These are phyloP conservation scores for Juglanconis sp. DNA, from an alignment of 2,329 filamentous ascomycete species.

Conservation along the genomic window DNA sequence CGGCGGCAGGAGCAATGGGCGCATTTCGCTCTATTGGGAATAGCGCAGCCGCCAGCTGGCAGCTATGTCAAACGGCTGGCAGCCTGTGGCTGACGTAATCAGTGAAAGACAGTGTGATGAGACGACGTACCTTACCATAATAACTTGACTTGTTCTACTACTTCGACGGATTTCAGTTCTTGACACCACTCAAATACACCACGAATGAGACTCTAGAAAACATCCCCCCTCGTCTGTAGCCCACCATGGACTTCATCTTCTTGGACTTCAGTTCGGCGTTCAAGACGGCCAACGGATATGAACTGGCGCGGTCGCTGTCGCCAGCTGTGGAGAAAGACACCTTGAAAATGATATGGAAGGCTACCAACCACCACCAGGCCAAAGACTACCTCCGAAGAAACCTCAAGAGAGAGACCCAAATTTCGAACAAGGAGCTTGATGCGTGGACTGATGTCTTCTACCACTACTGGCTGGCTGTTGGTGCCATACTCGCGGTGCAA, in stretches of 20 bases:
- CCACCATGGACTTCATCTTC: slow-evolving; percentile 69
- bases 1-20: slow-evolving; percentile 4
- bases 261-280: slow-evolving; percentile 70
- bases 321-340: slow-evolving; percentile 64
- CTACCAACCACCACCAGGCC: slow-evolving; percentile 63
- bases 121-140: too few species aligned
- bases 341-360: slow-evolving; percentile 67
- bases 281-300: slow-evolving; percentile 62
- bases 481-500: slow-evolving; percentile 67
- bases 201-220: background rate
- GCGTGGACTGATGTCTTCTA: slow-evolving; percentile 87
- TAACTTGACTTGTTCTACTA: background rate
- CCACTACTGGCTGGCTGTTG: slow-evolving; percentile 78
- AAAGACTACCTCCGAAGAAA: slow-evolving; percentile 71
- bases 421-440: slow-evolving; percentile 60
- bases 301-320: slow-evolving; percentile 70
- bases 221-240: background rate
- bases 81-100: too few species aligned
- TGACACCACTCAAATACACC: background rate
- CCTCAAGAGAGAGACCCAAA: slow-evolving; percentile 38
- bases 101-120: too few species aligned
- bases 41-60: too few species aligned
- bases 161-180: background rate
- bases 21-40: too few species aligned
- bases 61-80: too few species aligned